A percentile compares a stretch with the other conserved stretches of the same genome.
Evolutionary conservation across 2,329 filamentous ascomycete species (phyloP).

Genomic region (Phaeosphaeriaceae sp.): DNA sequence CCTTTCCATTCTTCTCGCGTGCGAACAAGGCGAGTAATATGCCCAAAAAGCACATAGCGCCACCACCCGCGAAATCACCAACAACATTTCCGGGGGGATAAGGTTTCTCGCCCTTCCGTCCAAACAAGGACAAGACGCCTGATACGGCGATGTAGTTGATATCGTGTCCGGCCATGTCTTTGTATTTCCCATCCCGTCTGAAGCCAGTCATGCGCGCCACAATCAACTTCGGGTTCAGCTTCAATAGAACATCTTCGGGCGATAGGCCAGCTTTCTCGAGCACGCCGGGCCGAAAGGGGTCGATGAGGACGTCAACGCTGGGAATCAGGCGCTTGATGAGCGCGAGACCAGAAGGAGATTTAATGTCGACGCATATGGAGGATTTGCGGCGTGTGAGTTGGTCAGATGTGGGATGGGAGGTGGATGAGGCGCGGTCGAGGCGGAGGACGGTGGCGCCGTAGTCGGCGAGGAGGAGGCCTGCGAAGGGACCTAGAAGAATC

Average conservation of each 20-base stretch:
- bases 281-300: constrained; percentile 91
- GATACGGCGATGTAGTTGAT: constrained; percentile 95
- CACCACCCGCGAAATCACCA: constrained; percentile 90
- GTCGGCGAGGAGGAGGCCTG: constrained; percentile 83
- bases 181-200: constrained; percentile 83
- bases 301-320: constrained; percentile 80
- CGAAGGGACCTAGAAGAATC: constrained; percentile 74
- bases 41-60: constrained; percentile 80
- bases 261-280: constrained; percentile 83
- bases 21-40: constrained; percentile 80
- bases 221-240: constrained; percentile 76
- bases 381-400: constrained; percentile 80
- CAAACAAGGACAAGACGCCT: constrained; percentile 79
- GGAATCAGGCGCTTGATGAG: constrained; percentile 71
- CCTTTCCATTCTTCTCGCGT: constrained; percentile 67
- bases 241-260: constrained; percentile 69
- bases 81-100: constrained; percentile 83
- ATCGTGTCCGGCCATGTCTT: constrained; percentile 89
- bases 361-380: constrained; percentile 82
- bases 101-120: constrained; percentile 72
- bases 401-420: constrained; percentile 68
- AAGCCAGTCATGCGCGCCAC: constrained; percentile 91
- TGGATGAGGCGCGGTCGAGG: constrained; percentile 70
- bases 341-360: constrained; percentile 66
- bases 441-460: constrained; percentile 85